These are phyloP conservation scores for Apiotrichum montevideense DNA, from an alignment of 1,284 basidiomycete species.

Conservation along the genomic window DNA sequence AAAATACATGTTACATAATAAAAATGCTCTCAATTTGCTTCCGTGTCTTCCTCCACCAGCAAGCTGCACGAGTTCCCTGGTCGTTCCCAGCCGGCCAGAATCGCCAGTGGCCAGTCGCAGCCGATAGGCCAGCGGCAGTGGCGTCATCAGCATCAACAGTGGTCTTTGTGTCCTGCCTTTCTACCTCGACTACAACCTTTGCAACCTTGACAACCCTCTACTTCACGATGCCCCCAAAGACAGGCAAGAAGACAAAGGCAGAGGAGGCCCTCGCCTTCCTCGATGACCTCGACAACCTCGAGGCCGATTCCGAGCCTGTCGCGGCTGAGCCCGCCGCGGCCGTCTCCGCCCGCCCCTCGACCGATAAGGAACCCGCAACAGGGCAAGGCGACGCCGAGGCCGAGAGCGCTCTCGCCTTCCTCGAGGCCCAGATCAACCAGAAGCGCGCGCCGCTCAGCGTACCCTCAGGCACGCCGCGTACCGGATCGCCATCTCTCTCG, in stretches of 20 bases:
- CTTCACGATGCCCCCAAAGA: conserved; percentile 36
- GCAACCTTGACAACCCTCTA: background rate
- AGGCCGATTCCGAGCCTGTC: conserved; percentile 20
- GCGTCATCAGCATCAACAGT: too few relatives aligned
- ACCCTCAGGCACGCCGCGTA: conserved; percentile 12
- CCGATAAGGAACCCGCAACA: conserved; percentile 2
- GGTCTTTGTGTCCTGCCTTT: too few relatives aligned
- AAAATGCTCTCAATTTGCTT: too few relatives aligned
- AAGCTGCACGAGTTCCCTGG: too few relatives aligned
- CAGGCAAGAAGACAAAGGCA: conserved; percentile 59
- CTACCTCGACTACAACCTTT: too few relatives aligned
- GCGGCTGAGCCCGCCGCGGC: background rate
- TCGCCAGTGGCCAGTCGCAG: too few relatives aligned
- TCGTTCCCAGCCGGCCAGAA: too few relatives aligned
- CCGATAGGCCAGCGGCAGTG: too few relatives aligned
- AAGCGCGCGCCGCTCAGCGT: conserved; percentile 50
- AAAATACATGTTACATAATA: too few relatives aligned
- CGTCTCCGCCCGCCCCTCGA: conserved; percentile 15
- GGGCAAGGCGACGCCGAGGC: conserved; percentile 23
- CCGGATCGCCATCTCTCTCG: conserved; percentile 14
- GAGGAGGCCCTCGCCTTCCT: conserved; percentile 84
- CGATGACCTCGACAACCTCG: conserved; percentile 77
- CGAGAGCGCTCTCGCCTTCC: conserved; percentile 67
- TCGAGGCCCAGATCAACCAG: conserved; percentile 83
- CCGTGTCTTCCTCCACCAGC: too few relatives aligned